Percentiles rank a stretch among this genome's conserved stretches.
These are phyloP conservation scores for Wilhelminamyces savonicus DNA, from an alignment of 805 yeast species.

Conservation along the genomic window DNA sequence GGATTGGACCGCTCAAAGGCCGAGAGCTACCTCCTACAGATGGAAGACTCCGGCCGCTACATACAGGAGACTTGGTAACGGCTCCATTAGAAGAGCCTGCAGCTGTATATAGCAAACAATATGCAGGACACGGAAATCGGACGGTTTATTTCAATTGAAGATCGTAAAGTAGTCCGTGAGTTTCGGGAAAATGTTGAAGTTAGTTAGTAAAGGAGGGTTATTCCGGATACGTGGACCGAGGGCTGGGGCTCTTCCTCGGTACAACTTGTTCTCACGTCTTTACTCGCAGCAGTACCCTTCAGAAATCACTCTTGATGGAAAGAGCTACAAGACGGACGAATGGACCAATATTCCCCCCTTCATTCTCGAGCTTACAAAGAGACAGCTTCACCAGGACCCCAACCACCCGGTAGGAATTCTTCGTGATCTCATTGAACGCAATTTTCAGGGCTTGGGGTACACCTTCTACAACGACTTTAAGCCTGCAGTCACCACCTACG, in stretches of 20 bases:
- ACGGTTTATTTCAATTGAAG: too few species aligned
- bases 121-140: too few species aligned
- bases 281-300: too few species aligned
- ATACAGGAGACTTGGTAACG: conserved; percentile 84
- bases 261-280: too few species aligned
- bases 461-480: conserved; percentile 74
- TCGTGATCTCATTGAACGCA: conserved; percentile 62
- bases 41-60: conserved; percentile 65
- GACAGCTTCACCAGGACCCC: conserved; percentile 66
- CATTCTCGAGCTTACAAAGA: conserved; percentile 59
- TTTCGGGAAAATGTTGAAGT: too few species aligned
- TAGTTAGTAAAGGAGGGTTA: too few species aligned
- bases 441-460: conserved; percentile 61
- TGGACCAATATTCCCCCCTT: conserved; percentile 84
- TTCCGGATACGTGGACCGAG: too few species aligned
- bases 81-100: background rate
- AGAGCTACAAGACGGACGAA: conserved; percentile 54
- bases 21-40: conserved; percentile 40
- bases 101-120: too few species aligned
- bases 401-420: conserved; percentile 89
- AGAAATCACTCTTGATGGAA: conserved; percentile 42
- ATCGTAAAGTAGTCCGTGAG: too few species aligned
- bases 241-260: too few species aligned
- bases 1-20: conserved; percentile 40
- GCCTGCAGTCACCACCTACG: conserved; percentile 75